Evolutionary conservation across 2,329 filamentous ascomycete species (phyloP), one percentile per base, ranked within the genome.

Genomic region (Arthrinium puccinioides): DNA sequence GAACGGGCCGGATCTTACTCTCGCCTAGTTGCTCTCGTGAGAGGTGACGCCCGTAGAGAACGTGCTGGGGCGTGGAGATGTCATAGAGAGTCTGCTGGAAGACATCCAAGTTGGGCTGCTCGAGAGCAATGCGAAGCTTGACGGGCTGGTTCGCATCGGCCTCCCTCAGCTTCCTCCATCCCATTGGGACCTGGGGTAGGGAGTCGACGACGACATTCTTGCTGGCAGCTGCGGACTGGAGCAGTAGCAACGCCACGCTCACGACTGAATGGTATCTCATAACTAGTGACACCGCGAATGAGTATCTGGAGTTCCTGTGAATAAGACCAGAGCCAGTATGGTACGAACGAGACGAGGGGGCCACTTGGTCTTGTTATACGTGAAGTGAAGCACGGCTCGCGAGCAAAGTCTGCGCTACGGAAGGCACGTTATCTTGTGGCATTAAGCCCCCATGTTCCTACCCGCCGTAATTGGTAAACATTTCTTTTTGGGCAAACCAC

Each of bases 21-120:
- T 51, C 48, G 24, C 24, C 44, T 24, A 83, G 55, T 47, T 82
- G 68, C 23, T 78, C 67, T n/a, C 71, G 70, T 40, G 70, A 76
- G 57, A 84, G 59, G 48, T 83, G 75, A 47, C 70, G 62, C 24
- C 80, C 79, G 52, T 84, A 84, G 15, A 60, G 63, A 2, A 65
- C 56, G 46, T 79, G 68, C 20, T 63, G 66, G 1, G 80, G 80
- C 1, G 74, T 76, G 1, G 80, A 81, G 21, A 84, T 65, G 28
- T 79, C 71, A 39, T 79, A 64, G 9, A 81, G 66, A 6, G 62
- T 67, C 49, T 75, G 66, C 52, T 83, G 76, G 37, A 84, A 71
- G 6, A 67, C 56, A 3, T 54, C 60, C 25, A 64, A 52, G 30
- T 67, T 67, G 16, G 68, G 66, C 55, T 76, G 64, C 30, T 57